Percentiles rank a stretch among this genome's conserved stretches.
These are phyloP conservation scores for Lagenidium giganteum DNA, from an alignment of 352 stramenopile species.

Conservation along the genomic window DNA sequence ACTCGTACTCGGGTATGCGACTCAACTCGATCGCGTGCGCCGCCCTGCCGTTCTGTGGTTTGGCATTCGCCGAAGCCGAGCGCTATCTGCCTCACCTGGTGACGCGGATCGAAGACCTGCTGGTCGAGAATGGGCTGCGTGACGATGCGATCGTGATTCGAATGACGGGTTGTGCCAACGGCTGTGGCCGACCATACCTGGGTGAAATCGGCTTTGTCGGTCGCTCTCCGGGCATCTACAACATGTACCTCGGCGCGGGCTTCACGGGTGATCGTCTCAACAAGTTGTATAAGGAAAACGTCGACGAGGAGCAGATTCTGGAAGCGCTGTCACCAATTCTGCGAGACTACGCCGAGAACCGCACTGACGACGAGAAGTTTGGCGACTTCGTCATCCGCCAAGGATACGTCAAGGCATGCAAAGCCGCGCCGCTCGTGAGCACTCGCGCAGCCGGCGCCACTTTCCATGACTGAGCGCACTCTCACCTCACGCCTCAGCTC, in stretches of 20 bases:
- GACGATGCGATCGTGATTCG: constrained; percentile 96
- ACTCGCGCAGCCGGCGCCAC: constrained; percentile 54
- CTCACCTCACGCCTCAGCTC: too few species aligned
- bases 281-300: constrained; percentile 79
- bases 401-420: constrained; percentile 66
- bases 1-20: constrained; percentile 74
- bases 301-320: constrained; percentile 78
- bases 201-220: constrained; percentile 97
- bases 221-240: constrained; percentile 94
- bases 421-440: constrained; percentile 53
- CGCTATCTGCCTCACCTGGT: constrained; percentile 93
- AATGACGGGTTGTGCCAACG: constrained; percentile 98
- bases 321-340: constrained; percentile 67
- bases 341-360: constrained; percentile 69
- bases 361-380: constrained; percentile 64
- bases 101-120: constrained; percentile 88
- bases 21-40: constrained; percentile 93
- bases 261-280: constrained; percentile 67
- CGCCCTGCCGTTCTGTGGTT: constrained; percentile 93
- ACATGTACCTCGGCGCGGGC: constrained; percentile 94
- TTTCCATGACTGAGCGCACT: constrained; percentile 78
- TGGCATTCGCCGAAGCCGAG: constrained; percentile 97
- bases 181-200: constrained; percentile 96
- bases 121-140: constrained; percentile 86
- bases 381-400: constrained; percentile 78